A percentile compares a stretch with the other conserved stretches of the same genome.
These are phyloP conservation scores for Amniculicola lignicola DNA, from an alignment of 495 filamentous ascomycete genomes.

Conservation along the genomic window DNA sequence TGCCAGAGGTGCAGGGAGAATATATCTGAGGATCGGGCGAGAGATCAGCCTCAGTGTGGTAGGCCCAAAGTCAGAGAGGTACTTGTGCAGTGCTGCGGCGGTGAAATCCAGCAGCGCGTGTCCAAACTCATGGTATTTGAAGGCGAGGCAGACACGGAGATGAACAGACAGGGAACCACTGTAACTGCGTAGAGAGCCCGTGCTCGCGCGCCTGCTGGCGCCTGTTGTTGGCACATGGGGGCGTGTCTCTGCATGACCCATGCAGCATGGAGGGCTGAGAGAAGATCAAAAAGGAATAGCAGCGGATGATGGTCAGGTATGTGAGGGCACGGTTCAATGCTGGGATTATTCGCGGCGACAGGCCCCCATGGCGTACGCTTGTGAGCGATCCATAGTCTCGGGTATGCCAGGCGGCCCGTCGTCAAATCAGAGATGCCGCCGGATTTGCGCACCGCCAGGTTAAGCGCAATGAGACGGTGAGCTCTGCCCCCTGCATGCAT, in stretches of 20 bases:
- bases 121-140: slow-evolving; percentile 16
- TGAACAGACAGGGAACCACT: slow-evolving; percentile 7
- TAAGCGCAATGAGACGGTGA: slow-evolving; percentile 13
- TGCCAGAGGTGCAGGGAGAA: too few relatives aligned
- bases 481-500: background rate
- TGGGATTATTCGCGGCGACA: background rate
- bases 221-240: slow-evolving; percentile 8
- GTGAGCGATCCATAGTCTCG: slow-evolving; percentile 2
- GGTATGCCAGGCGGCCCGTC: slow-evolving; percentile 19
- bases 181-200: slow-evolving; percentile 3
- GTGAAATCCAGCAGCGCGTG: slow-evolving; percentile 21
- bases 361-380: too few relatives aligned
- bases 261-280: slow-evolving; percentile 8
- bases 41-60: background rate
- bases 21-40: slow-evolving; percentile 8
- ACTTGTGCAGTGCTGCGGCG: slow-evolving; percentile 27
- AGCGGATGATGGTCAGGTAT: background rate
- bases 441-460: slow-evolving; percentile 12
- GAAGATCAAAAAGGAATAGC: slow-evolving; percentile 1
- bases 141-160: slow-evolving; percentile 29
- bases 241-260: too few relatives aligned
- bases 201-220: slow-evolving; percentile 16
- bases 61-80: slow-evolving; percentile 2
- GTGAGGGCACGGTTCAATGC: background rate
- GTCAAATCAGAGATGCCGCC: slow-evolving; percentile 13